Percentiles rank a stretch among this genome's conserved stretches.
phyloP scores from a whole-genome alignment of 305 asterid genomes.

The Fraxinus platypoda region DNA sequence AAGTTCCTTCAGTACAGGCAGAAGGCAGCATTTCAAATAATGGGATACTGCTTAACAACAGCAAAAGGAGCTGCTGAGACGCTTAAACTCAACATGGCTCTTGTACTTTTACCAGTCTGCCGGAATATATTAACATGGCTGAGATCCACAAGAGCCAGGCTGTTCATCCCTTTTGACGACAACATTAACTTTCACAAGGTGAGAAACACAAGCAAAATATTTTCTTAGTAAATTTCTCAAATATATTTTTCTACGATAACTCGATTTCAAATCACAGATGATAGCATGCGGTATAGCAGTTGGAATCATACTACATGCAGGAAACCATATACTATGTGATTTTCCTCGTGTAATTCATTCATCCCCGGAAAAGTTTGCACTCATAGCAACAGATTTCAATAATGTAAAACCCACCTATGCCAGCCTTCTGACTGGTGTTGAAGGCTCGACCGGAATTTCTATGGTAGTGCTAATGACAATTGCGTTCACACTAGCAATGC shows the following conservation, averaged over 20 bases:
- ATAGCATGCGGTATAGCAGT: constrained; percentile 66
- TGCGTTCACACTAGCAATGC: constrained; percentile 72
- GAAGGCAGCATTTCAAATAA: constrained; percentile 59
- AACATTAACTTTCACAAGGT: constrained; percentile 90
- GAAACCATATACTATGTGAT: constrained; percentile 72
- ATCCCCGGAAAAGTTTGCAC: constrained; percentile 56
- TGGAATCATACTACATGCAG: constrained; percentile 66
- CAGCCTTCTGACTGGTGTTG: constrained; percentile 42
- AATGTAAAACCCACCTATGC: constrained; percentile 53
- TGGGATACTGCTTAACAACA: constrained; percentile 81
- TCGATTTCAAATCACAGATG: constrained; percentile 40
- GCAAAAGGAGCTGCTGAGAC: constrained; percentile 98
- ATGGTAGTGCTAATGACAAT: constrained; percentile 69
- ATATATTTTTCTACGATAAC: background rate
- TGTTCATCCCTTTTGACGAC: constrained; percentile 74
- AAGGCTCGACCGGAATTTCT: constrained; percentile 61
- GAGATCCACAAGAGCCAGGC: constrained; percentile 70
- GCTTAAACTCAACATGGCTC: constrained; percentile 88
- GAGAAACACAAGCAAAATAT: background rate
- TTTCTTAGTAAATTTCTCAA: background rate
- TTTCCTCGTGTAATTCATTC: constrained; percentile 66
- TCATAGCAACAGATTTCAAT: constrained; percentile 60
- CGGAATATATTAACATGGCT: constrained; percentile 71
- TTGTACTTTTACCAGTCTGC: constrained; percentile 80
- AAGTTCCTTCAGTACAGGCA: constrained; percentile 65